phyloP scores from a whole-genome alignment of 169 alveolate genomes.

The Eimeria falciformis region DNA sequence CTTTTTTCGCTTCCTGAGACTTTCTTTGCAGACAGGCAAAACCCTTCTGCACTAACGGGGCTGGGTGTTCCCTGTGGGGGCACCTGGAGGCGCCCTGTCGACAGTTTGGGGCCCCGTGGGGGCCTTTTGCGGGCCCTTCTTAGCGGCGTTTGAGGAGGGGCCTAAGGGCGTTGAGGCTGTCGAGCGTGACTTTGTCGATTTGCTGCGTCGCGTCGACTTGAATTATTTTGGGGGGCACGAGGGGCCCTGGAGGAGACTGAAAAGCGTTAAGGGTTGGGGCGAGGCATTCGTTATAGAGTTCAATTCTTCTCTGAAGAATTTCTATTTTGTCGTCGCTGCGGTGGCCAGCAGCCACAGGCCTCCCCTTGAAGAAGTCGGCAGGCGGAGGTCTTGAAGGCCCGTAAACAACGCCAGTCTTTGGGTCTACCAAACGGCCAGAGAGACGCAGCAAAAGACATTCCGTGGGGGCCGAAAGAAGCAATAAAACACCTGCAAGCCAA shows the following conservation, averaged over 20 bases:
- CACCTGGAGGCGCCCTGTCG: not conserved
- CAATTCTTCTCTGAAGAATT: not conserved
- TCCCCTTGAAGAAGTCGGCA: not conserved
- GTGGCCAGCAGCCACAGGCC: not conserved
- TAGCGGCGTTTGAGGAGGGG: not conserved
- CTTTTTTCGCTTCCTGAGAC: too few relatives aligned
- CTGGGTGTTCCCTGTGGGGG: constrained; percentile 7
- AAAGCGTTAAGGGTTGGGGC: not conserved
- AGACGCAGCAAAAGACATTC: not conserved
- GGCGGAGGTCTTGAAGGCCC: constrained; percentile 61
- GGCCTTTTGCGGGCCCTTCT: not conserved
- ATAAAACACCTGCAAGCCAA: constrained; percentile 33
- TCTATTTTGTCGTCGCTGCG: constrained; percentile 8
- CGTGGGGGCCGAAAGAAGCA: constrained; percentile 8
- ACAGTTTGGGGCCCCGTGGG: not conserved
- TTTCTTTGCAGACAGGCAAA: too few relatives aligned
- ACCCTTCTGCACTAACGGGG: too few relatives aligned
- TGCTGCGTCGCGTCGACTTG: constrained; percentile 24
- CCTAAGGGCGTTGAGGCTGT: not conserved
- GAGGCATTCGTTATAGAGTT: not conserved
- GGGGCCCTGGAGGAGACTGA: not conserved
- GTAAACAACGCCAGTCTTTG: not conserved
- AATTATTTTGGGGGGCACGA: not conserved
- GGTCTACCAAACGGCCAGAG: not conserved
- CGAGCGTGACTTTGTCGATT: not conserved